Evolutionary conservation across 306 rosid species (phyloP).

Genomic region (Sesbania bispinosa): DNA sequence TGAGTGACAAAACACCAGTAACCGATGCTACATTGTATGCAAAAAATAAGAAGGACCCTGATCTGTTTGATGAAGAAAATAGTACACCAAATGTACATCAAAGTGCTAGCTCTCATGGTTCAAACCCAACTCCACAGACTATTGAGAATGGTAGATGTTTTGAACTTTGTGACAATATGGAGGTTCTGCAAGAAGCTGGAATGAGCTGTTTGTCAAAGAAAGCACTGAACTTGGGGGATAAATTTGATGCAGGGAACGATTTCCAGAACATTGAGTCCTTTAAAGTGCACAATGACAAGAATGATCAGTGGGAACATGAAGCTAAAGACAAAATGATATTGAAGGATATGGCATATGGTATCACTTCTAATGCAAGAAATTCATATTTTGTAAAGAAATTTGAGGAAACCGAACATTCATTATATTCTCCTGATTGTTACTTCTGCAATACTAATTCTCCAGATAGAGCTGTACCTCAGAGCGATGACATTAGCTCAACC

Average conservation of each 20-base stretch:
- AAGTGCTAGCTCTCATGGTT: constrained; percentile 46
- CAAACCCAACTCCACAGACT: constrained; percentile 36
- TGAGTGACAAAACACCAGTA: constrained; percentile 28
- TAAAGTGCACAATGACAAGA: constrained; percentile 1
- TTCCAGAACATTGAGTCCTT: constrained; percentile 14
- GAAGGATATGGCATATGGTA: constrained; percentile 8
- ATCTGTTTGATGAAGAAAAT: constrained; percentile 20
- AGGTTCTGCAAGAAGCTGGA: constrained; percentile 23
- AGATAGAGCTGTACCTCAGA: background rate
- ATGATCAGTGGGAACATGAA: constrained; percentile 20
- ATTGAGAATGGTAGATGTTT: constrained; percentile 21
- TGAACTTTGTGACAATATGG: constrained; percentile 21
- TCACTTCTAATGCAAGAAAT: constrained; percentile 12
- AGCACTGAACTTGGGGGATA: constrained; percentile 31
- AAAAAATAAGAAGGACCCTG: background rate
- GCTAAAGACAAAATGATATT: constrained; percentile 15
- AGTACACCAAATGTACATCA: constrained; percentile 14
- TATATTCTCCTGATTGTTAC: constrained; percentile 20
- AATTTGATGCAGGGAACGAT: constrained; percentile 25
- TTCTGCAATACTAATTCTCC: background rate
- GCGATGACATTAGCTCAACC: background rate
- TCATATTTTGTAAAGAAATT: constrained; percentile 18
- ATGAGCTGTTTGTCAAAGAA: constrained; percentile 29
- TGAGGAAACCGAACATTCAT: constrained; percentile 32
- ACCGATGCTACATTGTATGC: background rate